phyloP scores from a whole-genome alignment of 331 rosid species.

The Erythrophleum ivorense region DNA sequence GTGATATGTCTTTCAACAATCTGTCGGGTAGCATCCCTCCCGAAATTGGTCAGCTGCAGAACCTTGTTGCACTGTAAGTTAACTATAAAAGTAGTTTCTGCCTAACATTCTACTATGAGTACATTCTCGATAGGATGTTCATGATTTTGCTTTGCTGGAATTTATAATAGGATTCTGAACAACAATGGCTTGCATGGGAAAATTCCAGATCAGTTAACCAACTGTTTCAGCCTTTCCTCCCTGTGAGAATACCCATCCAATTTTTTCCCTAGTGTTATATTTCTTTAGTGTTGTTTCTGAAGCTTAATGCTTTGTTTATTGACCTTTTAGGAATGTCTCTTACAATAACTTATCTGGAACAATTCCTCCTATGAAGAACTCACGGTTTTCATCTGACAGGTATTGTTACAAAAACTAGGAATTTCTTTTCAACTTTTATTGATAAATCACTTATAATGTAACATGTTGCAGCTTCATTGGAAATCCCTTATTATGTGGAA shows the following conservation, averaged over 20 bases:
- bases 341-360: constrained; percentile 83
- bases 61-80: constrained; percentile 70
- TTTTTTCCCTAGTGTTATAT: constrained; percentile 7
- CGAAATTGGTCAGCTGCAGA: constrained; percentile 88
- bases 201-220: constrained; percentile 67
- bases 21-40: constrained; percentile 71
- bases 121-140: neutral
- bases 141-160: neutral
- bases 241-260: constrained; percentile 62
- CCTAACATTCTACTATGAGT: neutral
- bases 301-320: neutral
- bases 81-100: neutral
- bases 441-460: neutral
- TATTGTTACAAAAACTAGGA: constrained; percentile 7
- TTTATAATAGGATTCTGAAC: constrained; percentile 53
- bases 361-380: constrained; percentile 66
- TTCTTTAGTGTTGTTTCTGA: neutral
- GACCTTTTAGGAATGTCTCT: constrained; percentile 69
- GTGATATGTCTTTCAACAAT: constrained; percentile 84
- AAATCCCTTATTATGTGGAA: constrained; percentile 77
- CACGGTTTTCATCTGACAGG: constrained; percentile 79
- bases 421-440: neutral
- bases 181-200: constrained; percentile 56
- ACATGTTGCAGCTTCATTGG: constrained; percentile 72
- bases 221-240: constrained; percentile 62